Evolutionary conservation across 2,329 filamentous ascomycete genomes (phyloP), one percentile per base, ranked within the genome.

Genomic region (Thelonectria blattea): DNA sequence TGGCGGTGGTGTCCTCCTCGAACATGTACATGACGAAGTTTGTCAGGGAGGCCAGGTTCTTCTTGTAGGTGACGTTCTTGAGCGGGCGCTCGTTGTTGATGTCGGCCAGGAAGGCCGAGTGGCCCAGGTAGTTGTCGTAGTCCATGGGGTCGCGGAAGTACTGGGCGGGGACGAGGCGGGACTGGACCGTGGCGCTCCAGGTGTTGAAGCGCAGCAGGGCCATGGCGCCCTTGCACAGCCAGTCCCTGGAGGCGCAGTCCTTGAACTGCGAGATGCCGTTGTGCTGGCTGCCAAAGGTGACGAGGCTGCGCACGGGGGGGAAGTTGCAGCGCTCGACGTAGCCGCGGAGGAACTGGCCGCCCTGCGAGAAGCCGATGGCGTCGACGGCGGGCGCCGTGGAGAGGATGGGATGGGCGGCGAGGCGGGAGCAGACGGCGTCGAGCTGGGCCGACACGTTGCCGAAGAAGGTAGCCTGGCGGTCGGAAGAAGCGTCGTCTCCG

Each of bases 301-400:
- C 85, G 39, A 97, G 85, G 73, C 86, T 93, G 66, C 87, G 85
- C 12, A 97, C 85, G 4, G 86, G 88, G 0, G 92, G 89, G 34
- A 70, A 72, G 75, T 93, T 95, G 82, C 95, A 99, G 45, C 92
- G 86, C 82, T 99, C 88, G 65, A 97, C 82, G 74, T 96, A 93
- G 22, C 85, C 95, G 60, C 95, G 88, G n/a, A 99, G 85, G 80
- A 99, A 97, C 75, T 97, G 92, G 1, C 95, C 95, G 64, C 95
- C 95, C 77, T 99, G 95, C 14, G 91, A 95, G 81, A 99, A 97
- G 27, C 95, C 95, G 37, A 99, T 80, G 34, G 93, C 94, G 77
- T 98, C 95, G 73, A 97, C 83, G 64, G 90, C 92, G 0, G 91
- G 91, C 0, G 91, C 91, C 7, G 89, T 91, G 58, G 89, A 89